Conservation (phyloP, 2,329 filamentous ascomycete species). For the Chrysoporthe austroafricana region DNA sequence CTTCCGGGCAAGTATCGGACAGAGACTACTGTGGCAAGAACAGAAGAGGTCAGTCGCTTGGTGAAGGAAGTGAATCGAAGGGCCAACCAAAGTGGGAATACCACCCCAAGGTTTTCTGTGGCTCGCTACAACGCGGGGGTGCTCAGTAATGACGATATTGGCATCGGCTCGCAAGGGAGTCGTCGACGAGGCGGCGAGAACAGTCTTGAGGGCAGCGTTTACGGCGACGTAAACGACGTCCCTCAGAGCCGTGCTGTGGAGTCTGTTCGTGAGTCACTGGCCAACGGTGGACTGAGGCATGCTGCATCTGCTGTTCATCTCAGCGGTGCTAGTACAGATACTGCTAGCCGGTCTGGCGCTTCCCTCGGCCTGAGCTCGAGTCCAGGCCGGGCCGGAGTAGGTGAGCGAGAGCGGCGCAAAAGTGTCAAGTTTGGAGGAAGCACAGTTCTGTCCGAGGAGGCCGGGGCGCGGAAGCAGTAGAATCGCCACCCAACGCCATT, state of each 20-base stretch:
- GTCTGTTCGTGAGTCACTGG: slow-evolving; percentile 55
- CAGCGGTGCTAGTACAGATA: slow-evolving; percentile 30
- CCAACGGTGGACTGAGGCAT: slow-evolving; percentile 27
- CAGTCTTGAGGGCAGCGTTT: slow-evolving; percentile 38
- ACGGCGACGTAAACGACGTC: slow-evolving; percentile 58
- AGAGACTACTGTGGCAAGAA: slow-evolving; percentile 48
- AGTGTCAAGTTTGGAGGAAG: slow-evolving; percentile 64
- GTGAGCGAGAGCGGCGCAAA: slow-evolving; percentile 61
- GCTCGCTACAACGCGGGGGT: slow-evolving; percentile 11
- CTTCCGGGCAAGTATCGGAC: slow-evolving; percentile 60
- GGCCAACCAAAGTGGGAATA: slow-evolving; percentile 27
- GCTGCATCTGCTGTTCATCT: slow-evolving; percentile 2
- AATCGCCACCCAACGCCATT: background rate
- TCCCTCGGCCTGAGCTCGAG: slow-evolving; percentile 52
- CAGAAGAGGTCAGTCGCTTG: slow-evolving; percentile 57
- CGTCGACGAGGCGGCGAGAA: slow-evolving; percentile 20
- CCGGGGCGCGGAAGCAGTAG: background rate
- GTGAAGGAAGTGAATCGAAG: slow-evolving; percentile 44
- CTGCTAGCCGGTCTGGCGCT: slow-evolving; percentile 10
- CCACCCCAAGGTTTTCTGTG: slow-evolving; percentile 26
- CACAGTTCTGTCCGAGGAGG: slow-evolving; percentile 12
- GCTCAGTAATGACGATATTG: slow-evolving; percentile 14
- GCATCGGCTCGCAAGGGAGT: slow-evolving; percentile 10
- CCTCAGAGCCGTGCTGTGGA: slow-evolving; percentile 64
- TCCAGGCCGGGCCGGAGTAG: slow-evolving; percentile 44